A percentile compares a stretch with the other conserved stretches of the same genome.
Conservation (phyloP, 2,329 filamentous ascomycete species). For the Calonectria pteridis region DNA sequence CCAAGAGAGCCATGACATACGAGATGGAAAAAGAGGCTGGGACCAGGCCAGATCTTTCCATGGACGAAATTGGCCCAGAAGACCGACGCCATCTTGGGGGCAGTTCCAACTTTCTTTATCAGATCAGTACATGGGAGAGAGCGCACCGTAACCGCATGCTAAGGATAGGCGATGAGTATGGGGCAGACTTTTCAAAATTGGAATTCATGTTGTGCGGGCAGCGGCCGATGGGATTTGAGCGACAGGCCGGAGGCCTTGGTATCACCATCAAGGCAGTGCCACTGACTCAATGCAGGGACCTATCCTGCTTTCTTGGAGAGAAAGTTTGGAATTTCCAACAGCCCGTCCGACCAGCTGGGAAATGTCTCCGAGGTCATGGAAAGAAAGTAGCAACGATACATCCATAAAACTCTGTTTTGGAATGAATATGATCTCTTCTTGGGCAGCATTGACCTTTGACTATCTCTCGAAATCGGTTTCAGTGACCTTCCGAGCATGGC, state of each 20-base stretch:
- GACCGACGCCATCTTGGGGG: background rate
- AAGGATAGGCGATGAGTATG: conserved; percentile 26
- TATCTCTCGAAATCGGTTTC: background rate
- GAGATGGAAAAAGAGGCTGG: background rate
- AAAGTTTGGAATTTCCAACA: background rate
- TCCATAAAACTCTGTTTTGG: background rate
- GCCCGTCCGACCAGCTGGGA: background rate
- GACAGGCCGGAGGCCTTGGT: background rate
- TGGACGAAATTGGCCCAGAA: background rate
- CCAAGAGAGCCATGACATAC: background rate
- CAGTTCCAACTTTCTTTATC: background rate
- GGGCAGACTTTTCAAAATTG: conserved; percentile 18
- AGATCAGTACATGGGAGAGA: conserved; percentile 17
- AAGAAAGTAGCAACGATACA: background rate
- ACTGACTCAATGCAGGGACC: background rate
- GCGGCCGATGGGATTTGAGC: background rate
- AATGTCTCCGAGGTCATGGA: fast-evolving
- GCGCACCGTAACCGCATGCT: conserved; percentile 37
- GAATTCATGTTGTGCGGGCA: conserved; percentile 15
- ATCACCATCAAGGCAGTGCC: background rate
- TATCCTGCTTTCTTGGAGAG: background rate
- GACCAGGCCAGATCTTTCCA: background rate
- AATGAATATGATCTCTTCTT: background rate
- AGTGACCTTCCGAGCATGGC: too few species aligned
- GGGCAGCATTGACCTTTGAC: background rate